Conservation (phyloP, 495 filamentous ascomycete genomes). For the Tuber magnatum region DNA sequence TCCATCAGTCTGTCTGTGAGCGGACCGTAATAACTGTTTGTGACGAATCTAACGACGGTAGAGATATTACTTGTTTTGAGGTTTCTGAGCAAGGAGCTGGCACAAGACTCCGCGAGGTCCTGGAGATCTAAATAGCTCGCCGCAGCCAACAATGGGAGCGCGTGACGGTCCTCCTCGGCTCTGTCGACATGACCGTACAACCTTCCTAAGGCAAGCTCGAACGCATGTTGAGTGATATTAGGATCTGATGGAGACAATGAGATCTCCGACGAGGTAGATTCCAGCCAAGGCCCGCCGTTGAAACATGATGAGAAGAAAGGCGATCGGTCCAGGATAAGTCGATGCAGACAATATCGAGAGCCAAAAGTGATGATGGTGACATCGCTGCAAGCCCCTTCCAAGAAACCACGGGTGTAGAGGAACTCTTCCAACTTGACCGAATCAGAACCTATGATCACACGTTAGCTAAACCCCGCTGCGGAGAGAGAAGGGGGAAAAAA, state of each 20-base stretch:
- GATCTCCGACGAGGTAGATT: conserved; percentile 51
- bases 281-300: conserved; percentile 53
- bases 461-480: neutral
- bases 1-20: conserved; percentile 52
- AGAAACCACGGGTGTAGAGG: conserved; percentile 52
- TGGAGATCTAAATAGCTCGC: conserved; percentile 57
- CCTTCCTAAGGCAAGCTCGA: conserved; percentile 54
- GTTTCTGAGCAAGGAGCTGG: conserved; percentile 51
- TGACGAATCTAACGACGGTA: conserved; percentile 50
- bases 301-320: conserved; percentile 54
- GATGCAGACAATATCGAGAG: conserved; percentile 50
- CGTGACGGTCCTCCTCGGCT: conserved; percentile 51
- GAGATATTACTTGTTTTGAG: conserved; percentile 48
- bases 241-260: conserved; percentile 52
- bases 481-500: too few species aligned
- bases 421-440: conserved; percentile 50
- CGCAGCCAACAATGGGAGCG: conserved; percentile 53
- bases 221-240: conserved; percentile 52
- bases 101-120: conserved; percentile 52
- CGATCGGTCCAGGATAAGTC: conserved; percentile 53
- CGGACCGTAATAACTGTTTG: conserved; percentile 54
- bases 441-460: conserved; percentile 38
- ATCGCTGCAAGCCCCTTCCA: conserved; percentile 53
- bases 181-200: conserved; percentile 50
- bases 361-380: conserved; percentile 52